phyloP scores from a whole-genome alignment of 2,329 filamentous ascomycete species.

The Berkeleyomyces basicola region DNA sequence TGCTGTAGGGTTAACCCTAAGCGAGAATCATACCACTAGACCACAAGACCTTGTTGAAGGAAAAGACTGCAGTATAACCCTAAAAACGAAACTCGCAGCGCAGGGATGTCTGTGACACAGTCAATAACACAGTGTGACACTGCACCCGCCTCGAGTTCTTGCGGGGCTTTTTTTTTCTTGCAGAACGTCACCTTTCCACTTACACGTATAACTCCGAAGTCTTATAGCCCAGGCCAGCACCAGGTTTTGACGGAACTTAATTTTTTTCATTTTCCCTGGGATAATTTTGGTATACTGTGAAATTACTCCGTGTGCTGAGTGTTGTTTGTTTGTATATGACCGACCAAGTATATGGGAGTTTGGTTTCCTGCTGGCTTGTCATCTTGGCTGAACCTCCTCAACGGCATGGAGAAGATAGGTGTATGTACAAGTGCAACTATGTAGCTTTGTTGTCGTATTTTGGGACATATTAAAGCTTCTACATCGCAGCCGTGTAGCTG shows the following conservation, averaged over 20 bases:
- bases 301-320: background rate
- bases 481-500: no score
- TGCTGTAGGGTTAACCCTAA: slow-evolving; percentile 34
- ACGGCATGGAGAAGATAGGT: no score
- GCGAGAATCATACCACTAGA: slow-evolving; percentile 58
- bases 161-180: background rate
- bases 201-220: slow-evolving; percentile 6
- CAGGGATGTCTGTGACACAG: background rate
- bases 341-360: no score
- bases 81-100: no score
- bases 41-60: slow-evolving; percentile 27
- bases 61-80: no score
- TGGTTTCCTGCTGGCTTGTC: no score
- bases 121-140: background rate
- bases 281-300: background rate
- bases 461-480: no score
- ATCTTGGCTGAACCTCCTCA: no score
- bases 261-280: background rate
- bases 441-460: no score
- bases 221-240: background rate
- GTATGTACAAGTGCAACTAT: no score
- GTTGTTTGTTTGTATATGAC: background rate
- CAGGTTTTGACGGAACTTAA: background rate
- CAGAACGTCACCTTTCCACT: slow-evolving; percentile 7
- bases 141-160: background rate